Base-by-base conservation (phyloP, 352 stramenopile genomes). In the Phytophthora capsici region DNA sequence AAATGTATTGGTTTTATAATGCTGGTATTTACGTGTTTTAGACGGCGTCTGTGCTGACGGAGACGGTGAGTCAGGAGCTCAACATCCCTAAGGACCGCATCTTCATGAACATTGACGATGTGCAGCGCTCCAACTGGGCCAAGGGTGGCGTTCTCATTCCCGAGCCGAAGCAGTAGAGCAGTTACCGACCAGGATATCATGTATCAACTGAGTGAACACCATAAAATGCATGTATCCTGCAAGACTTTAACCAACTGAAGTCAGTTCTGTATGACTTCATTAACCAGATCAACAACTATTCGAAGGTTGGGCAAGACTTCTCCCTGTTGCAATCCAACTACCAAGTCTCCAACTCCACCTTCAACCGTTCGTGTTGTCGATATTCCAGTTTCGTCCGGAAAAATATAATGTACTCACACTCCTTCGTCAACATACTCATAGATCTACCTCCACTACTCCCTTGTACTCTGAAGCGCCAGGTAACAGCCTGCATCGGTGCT, bases 51-150 rank as follows among this genome's bases (percentile, higher is more conserved):
- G 54, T 70, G 23, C 56, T 88, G 23, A 84, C 75, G 28, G 62
- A 72, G 20, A 71, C 45, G 10, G 79, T 84, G 57, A 83, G 69
- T 48, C 58, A 76, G 41, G 72, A 72, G 48, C 53, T 88, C 22
- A 64, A 60, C 40, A 61, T 88, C 12, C 66, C 73, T 7, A 57
- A 22, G 20, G 72, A 71, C 17, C 79, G 79, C 46, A 78, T 86
- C 60, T 88, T 77, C 63, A 83, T 88, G 69, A 86, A 78, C 41
- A 64, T 88, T 7, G 71, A 80, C 64, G 75, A 84, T 58, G 61
- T 86, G 43, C 61, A 57, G 50, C 74, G 69, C 61, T 71, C 63
- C 26, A 84, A 86, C 64, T 88, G 77, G 69, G 77, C 61, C 38
- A 80, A 73, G 55, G 58, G 63, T 36, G 77, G 76, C 32, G 63